Conservation (phyloP, 1,139 yeast species). For the Geotrichum carabidarum region DNA sequence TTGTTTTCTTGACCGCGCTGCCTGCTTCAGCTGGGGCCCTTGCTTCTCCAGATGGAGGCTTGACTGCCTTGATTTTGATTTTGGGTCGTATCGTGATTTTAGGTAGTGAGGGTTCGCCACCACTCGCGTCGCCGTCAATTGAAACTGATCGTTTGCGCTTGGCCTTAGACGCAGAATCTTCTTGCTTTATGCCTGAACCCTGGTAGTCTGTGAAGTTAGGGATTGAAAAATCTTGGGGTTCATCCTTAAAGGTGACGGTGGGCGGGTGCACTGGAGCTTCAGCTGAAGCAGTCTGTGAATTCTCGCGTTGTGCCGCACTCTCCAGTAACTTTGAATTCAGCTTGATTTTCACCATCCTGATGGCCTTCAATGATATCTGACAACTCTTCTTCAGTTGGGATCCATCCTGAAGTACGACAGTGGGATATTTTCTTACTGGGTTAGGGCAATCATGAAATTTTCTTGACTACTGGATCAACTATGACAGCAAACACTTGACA, state of each 20-base stretch:
- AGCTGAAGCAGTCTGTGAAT: background rate
- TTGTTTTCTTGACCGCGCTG: constrained; percentile 10
- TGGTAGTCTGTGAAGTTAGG: background rate
- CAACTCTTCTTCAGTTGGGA: too few species aligned
- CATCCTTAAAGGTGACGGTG: background rate
- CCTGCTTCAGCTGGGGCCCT: background rate
- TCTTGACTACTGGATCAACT: too few species aligned
- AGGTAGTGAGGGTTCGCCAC: constrained; percentile 1
- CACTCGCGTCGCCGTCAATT: background rate
- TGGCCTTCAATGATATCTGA: too few species aligned
- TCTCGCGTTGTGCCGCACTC: background rate
- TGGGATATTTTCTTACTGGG: too few species aligned
- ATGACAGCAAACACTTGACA: too few species aligned
- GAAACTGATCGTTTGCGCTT: constrained; percentile 8
- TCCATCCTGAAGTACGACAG: too few species aligned
- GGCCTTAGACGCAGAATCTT: background rate
- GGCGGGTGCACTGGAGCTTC: background rate
- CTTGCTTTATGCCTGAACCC: background rate
- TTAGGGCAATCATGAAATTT: too few species aligned
- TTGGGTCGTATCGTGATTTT: constrained; percentile 16
- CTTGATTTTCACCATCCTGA: constrained; percentile 33
- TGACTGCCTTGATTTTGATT: constrained; percentile 15
- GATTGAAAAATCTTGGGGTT: too few species aligned
- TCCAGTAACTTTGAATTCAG: constrained; percentile 27
- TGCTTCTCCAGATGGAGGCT: background rate